phyloP scores from a whole-genome alignment of 2,329 filamentous ascomycete genomes.

The Penicillium sp. region DNA sequence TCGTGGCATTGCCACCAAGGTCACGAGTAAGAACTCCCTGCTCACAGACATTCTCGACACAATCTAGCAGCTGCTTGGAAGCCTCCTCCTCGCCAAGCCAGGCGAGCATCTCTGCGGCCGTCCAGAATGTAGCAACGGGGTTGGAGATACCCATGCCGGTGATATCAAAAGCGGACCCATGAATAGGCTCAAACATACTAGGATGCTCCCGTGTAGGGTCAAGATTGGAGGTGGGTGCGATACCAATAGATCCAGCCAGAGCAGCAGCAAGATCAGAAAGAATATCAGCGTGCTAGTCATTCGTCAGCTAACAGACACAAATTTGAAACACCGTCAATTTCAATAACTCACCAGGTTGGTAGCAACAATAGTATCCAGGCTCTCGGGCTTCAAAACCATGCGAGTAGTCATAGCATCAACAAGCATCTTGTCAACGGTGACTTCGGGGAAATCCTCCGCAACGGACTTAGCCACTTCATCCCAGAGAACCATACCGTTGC shows the following conservation, averaged over 20 bases:
- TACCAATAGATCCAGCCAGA: slow-evolving; percentile 68
- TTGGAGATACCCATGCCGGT: slow-evolving; percentile 61
- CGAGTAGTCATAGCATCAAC: slow-evolving; percentile 66
- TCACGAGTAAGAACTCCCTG: slow-evolving; percentile 57
- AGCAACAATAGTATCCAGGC: slow-evolving; percentile 63
- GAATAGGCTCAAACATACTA: slow-evolving; percentile 64
- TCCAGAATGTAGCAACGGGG: slow-evolving; percentile 67
- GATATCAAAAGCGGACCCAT: slow-evolving; percentile 65
- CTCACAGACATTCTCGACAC: slow-evolving; percentile 61
- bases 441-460: slow-evolving; percentile 58
- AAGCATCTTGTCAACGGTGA: slow-evolving; percentile 64
- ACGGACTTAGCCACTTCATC: slow-evolving; percentile 60
- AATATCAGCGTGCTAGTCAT: slow-evolving; percentile 57
- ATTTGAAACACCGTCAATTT: not conserved
- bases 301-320: slow-evolving; percentile 20
- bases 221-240: slow-evolving; percentile 68
- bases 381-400: slow-evolving; percentile 62
- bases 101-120: slow-evolving; percentile 65
- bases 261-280: slow-evolving; percentile 70
- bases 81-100: slow-evolving; percentile 62
- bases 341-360: slow-evolving; percentile 52
- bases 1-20: slow-evolving; percentile 58
- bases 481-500: slow-evolving; percentile 68
- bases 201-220: slow-evolving; percentile 63
- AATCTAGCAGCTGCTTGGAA: slow-evolving; percentile 57